Evolutionary conservation across 1,139 yeast genomes (phyloP), one percentile per base, ranked within the genome.

Genomic region (Insectozyma bohioensis): DNA sequence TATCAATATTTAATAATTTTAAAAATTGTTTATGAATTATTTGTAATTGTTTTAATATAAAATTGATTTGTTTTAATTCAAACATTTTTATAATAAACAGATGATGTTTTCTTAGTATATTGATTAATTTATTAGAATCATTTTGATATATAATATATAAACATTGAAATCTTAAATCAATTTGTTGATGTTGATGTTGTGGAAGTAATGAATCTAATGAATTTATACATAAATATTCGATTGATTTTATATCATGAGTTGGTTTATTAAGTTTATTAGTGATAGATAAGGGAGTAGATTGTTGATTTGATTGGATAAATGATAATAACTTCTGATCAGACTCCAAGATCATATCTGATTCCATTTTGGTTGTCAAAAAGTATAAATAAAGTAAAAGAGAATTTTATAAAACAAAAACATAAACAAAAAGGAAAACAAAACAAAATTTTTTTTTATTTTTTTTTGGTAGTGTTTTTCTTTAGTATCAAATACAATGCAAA

Each of bases 41-140:
- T 24, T 28, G 17, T 24, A 52, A 39, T 31, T 52, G 50, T 6
- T 29, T 17, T 12, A 43, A 30, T 2, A 52, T 52, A 12, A 23
- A 34, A 7, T 44, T 41, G 13, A 44, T 39, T n/a, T 38, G 43
- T 31, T 56, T 61, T 18, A 39, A 18, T 22, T 54, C 60, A 17
- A 61, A 50, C 24, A 63, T 40, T 30, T 48, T 50, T 14, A 63
- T 50, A n/a, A 63, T 41, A 36, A 51, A 58, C 3, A 54, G 40
- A 37, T 63, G 67, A 34, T 63, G 67, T 26, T 47, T 54, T 37
- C 52, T 52, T 26, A 55, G 39, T 7, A 46, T 28, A 2, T 31
- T 39, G 6, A 52, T 24, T 9, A 36, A 29, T 9, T 31, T 29
- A 10, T 34, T 37, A 3, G 26, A 15, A 24, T 41, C 26, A 8